Evolutionary conservation across 352 stramenopile genomes (phyloP).

Genomic region (Phytopythium delawarense): DNA sequence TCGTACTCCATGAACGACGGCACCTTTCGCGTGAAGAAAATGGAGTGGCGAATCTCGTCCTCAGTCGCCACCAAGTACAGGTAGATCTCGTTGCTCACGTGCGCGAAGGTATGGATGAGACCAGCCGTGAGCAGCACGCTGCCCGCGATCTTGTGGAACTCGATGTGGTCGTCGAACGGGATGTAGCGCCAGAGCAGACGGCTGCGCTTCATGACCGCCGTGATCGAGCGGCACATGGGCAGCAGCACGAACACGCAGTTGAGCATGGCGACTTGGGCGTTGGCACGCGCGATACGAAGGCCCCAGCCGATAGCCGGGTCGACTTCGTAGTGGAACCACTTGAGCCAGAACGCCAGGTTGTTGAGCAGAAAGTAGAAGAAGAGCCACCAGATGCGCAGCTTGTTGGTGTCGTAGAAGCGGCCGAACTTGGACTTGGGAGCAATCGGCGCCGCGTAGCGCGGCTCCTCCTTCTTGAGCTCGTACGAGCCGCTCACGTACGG

Average conservation of each 20-base stretch:
- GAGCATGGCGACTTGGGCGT: constrained; percentile 73
- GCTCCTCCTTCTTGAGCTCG: constrained; percentile 34
- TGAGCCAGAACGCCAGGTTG: constrained; percentile 67
- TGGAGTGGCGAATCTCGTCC: constrained; percentile 50
- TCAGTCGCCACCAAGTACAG: constrained; percentile 63
- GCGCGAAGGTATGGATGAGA: constrained; percentile 56
- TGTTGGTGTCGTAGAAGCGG: constrained; percentile 66
- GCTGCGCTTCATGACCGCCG: constrained; percentile 64
- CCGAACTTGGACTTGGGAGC: constrained; percentile 47
- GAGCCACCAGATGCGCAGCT: constrained; percentile 79
- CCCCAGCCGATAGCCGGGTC: constrained; percentile 74
- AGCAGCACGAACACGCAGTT: constrained; percentile 75
- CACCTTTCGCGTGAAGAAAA: constrained; percentile 56
- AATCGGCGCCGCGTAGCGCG: constrained; percentile 24
- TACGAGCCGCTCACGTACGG: constrained; percentile 65
- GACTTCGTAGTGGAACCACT: constrained; percentile 67
- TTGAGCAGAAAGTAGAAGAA: constrained; percentile 67
- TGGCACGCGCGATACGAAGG: constrained; percentile 62
- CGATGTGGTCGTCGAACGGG: constrained; percentile 76
- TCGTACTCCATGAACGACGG: constrained; percentile 35
- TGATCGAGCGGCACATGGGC: constrained; percentile 78
- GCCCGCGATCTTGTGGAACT: constrained; percentile 75
- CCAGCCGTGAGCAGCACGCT: constrained; percentile 50
- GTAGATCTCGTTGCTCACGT: constrained; percentile 70
- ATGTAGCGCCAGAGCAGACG: constrained; percentile 66